Evolutionary conservation across 2,329 filamentous ascomycete species (phyloP).

Genomic region (Alternaria ethzedia): DNA sequence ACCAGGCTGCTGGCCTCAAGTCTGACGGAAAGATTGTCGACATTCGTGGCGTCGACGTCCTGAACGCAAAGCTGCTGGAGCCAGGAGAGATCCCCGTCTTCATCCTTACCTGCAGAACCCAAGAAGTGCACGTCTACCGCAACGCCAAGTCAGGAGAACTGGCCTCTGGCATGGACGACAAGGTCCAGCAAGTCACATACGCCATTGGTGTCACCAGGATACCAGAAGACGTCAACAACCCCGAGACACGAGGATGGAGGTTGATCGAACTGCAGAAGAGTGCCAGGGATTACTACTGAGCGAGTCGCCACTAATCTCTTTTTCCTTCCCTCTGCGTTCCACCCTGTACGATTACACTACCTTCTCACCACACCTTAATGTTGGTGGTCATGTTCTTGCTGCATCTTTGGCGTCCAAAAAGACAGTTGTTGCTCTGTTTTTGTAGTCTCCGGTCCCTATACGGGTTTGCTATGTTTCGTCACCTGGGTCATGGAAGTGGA

Average conservation of each 20-base stretch:
- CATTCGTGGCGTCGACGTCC: slow-evolving; percentile 90
- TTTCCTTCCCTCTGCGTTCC: slow-evolving; percentile 1
- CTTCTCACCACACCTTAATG: slow-evolving; percentile 20
- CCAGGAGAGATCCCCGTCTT: slow-evolving; percentile 92
- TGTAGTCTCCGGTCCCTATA: not conserved
- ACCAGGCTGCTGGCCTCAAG: slow-evolving; percentile 89
- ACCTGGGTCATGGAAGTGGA: slow-evolving; percentile 20
- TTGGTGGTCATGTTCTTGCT: slow-evolving; percentile 19
- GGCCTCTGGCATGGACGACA: slow-evolving; percentile 97
- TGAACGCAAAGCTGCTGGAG: slow-evolving; percentile 80
- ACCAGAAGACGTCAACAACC: slow-evolving; percentile 94
- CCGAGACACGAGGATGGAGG: slow-evolving; percentile 95
- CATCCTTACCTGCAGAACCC: slow-evolving; percentile 93
- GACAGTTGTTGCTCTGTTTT: slow-evolving; percentile 6
- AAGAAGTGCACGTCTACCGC: slow-evolving; percentile 96
- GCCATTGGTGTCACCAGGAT: slow-evolving; percentile 94
- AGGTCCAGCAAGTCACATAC: slow-evolving; percentile 97
- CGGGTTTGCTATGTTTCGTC: slow-evolving; percentile 17
- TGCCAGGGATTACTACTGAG: slow-evolving; percentile 83
- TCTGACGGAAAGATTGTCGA: slow-evolving; percentile 95
- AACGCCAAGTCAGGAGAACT: slow-evolving; percentile 89
- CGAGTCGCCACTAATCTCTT: slow-evolving; percentile 2
- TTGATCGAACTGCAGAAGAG: slow-evolving; percentile 99
- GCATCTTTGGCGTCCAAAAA: slow-evolving; percentile 47
- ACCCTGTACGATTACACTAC: slow-evolving; percentile 26